Percentiles rank a stretch among this genome's conserved stretches.
Conservation (phyloP, 129 eudicot species). For the Flaveria brownii region DNA sequence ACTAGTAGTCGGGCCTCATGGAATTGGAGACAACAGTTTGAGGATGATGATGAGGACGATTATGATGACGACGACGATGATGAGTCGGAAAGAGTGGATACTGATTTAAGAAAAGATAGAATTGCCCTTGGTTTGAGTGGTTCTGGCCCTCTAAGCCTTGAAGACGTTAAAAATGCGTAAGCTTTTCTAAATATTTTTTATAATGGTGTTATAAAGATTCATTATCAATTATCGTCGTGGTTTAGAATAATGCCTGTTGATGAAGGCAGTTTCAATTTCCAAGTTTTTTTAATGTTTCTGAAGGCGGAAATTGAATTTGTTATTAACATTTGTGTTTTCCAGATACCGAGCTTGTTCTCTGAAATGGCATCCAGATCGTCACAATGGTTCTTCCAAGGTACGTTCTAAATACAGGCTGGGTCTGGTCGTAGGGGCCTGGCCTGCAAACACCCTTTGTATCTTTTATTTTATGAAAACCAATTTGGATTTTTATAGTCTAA, state of each 20-base stretch:
- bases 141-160: constrained; percentile 80
- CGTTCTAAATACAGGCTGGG: not conserved
- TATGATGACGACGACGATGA: constrained; percentile 58
- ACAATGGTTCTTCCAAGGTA: constrained; percentile 86
- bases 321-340: constrained; percentile 21
- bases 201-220: not conserved
- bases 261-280: not conserved
- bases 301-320: not conserved
- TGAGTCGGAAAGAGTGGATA: constrained; percentile 41
- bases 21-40: constrained; percentile 47
- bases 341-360: constrained; percentile 86
- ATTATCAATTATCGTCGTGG: not conserved
- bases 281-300: not conserved
- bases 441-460: not conserved
- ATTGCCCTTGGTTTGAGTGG: constrained; percentile 73
- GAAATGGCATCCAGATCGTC: constrained; percentile 99
- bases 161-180: constrained; percentile 87
- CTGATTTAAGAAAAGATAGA: constrained; percentile 54
- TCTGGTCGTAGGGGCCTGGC: not conserved
- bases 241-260: not conserved
- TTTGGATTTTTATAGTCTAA: too few relatives aligned
- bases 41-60: constrained; percentile 51
- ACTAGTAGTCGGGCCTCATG: constrained; percentile 44
- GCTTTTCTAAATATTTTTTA: constrained; percentile 21
- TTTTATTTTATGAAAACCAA: too few relatives aligned